Evolutionary conservation across 768 basidiomycete genomes (phyloP), one percentile per base, ranked within the genome.

Genomic region (Gymnopilus junonius): DNA sequence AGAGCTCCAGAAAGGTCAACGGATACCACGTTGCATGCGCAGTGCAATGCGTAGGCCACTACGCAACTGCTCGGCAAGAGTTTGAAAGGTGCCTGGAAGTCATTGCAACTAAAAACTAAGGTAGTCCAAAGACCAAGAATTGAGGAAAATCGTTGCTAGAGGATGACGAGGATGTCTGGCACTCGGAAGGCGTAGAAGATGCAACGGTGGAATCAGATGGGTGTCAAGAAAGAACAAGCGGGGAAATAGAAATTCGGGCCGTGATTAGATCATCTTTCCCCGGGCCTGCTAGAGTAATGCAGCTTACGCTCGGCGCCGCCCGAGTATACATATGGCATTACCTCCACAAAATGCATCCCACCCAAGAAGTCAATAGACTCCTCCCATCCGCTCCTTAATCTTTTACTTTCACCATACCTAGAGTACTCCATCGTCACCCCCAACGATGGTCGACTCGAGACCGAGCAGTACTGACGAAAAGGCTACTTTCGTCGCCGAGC

Each of bases 381-480:
- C 56, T 64, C 64, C 58, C 65, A 62, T 67, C 70, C 66, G 59
- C 60, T 67, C 67, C 50, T 70, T 70, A 62, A 64, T 58, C 58
- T 42, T 59, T 50, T 50, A 61, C 54, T 61, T 66, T 58, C 59
- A 51, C 57, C 54, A 55, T 59, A 59, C 35, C 48, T n/a, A 39
- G 57, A 48, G 34, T 45, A 51, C 17, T 37, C 45, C 57, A 48
- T 62, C 65, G 59, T 64, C n/a, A 25, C 43, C 57, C 65, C 65
- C 63, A 29, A 61, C 68, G 69, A 85, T 85, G 84, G 73, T 78
- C 60, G 78, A 79, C 70, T 80, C 81, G 25, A 74, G 77, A 65
- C 75, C 78, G 27, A 80, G 75, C 66, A 77, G 75, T 45, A 74
- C 77, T 39, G 78, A 80, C 68, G 84, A 85, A 71, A 85, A 85